Conservation (phyloP, 768 basidiomycete species). For the Dendrothele bispora region DNA sequence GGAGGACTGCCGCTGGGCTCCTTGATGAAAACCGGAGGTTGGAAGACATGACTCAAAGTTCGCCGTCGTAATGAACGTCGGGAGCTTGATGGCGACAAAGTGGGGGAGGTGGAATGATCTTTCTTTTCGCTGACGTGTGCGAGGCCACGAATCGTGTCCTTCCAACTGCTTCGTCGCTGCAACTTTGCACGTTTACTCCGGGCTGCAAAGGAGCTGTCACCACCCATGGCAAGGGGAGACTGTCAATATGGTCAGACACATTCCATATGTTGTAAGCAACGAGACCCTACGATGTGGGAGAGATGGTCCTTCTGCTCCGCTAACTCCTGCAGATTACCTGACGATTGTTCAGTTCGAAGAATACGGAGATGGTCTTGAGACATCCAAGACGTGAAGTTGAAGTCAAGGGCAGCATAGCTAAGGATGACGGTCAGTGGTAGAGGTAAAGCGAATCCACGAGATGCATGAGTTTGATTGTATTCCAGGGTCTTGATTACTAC, state of each 20-base stretch:
- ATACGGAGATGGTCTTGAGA: constrained; percentile 79
- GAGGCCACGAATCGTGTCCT: constrained; percentile 52
- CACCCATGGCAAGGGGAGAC: constrained; percentile 90
- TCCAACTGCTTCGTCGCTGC: constrained; percentile 59
- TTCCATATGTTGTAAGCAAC: neutral
- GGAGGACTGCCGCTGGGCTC: constrained; percentile 52
- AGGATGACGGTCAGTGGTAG: constrained; percentile 82
- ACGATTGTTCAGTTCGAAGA: constrained; percentile 84
- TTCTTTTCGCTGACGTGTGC: constrained; percentile 41
- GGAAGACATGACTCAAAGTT: constrained; percentile 8
- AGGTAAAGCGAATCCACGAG: constrained; percentile 47
- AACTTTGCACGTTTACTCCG: constrained; percentile 43
- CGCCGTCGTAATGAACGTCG: constrained; percentile 21
- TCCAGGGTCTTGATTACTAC: constrained; percentile 87
- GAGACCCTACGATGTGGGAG: constrained; percentile 57
- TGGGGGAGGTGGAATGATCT: constrained; percentile 11
- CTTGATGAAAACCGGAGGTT: constrained; percentile 12
- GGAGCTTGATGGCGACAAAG: constrained; percentile 12
- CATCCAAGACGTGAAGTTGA: constrained; percentile 99
- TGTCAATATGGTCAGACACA: constrained; percentile 19
- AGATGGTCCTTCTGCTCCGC: constrained; percentile 87
- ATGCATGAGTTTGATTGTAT: constrained; percentile 30
- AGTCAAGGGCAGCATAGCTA: constrained; percentile 91
- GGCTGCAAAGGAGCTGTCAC: constrained; percentile 51
- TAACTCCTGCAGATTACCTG: constrained; percentile 71